phyloP scores from a whole-genome alignment of 148 eudicot genomes.

The Cornus controversa region DNA sequence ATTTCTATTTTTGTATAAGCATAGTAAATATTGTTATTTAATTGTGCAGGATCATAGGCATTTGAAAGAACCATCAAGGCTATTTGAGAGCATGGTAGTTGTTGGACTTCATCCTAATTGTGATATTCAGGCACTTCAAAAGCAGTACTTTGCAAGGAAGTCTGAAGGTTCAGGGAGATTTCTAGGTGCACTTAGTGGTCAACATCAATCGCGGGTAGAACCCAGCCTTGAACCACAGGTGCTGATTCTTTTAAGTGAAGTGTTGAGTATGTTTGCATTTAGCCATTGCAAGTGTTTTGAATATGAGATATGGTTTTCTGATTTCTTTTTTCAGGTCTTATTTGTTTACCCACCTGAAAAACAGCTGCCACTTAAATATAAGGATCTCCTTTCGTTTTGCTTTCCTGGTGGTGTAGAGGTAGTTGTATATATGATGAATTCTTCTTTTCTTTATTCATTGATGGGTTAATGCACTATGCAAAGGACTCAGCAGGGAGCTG shows the following conservation, averaged over 20 bases:
- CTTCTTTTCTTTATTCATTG: background rate
- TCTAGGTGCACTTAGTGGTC: constrained; percentile 69
- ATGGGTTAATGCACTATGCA: background rate
- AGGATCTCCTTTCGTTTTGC: constrained; percentile 96
- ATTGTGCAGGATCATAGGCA: constrained; percentile 69
- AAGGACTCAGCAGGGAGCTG: background rate
- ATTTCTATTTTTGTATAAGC: no score
- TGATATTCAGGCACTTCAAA: constrained; percentile 73
- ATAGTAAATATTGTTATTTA: background rate
- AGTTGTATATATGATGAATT: constrained; percentile 9
- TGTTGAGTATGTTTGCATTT: background rate
- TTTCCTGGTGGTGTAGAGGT: constrained; percentile 99
- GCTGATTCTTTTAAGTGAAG: constrained; percentile 11
- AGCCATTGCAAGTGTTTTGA: constrained; percentile 2
- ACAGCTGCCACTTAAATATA: constrained; percentile 73
- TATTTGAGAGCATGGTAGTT: constrained; percentile 94
- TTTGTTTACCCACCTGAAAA: constrained; percentile 96
- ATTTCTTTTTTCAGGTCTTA: constrained; percentile 63
- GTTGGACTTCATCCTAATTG: constrained; percentile 92
- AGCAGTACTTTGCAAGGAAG: constrained; percentile 58
- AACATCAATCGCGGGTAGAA: constrained; percentile 67
- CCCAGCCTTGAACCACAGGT: constrained; percentile 96
- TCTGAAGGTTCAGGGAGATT: constrained; percentile 80
- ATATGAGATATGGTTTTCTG: constrained; percentile 6
- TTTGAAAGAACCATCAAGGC: constrained; percentile 76